A percentile compares a stretch with the other conserved stretches of the same genome.
These are phyloP conservation scores for Umbelopsis sp. DNA, from an alignment of 192 early-diverging fungal species.

Conservation along the genomic window DNA sequence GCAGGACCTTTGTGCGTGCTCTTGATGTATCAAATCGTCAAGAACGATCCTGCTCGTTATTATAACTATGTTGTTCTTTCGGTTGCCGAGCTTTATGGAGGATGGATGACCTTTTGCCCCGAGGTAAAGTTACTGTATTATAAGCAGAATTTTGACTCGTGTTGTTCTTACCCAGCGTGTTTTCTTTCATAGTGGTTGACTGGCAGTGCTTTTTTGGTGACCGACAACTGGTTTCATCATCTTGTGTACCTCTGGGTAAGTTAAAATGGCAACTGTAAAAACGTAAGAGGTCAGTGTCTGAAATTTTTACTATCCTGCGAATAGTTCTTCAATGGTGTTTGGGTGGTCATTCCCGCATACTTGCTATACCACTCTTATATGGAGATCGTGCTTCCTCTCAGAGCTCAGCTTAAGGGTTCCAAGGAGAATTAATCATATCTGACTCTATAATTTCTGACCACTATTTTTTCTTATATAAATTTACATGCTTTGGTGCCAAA, in stretches of 20 bases:
- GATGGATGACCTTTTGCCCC: slow-evolving; percentile 40
- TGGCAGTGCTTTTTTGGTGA: slow-evolving; percentile 25
- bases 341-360: slow-evolving; percentile 32
- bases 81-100: slow-evolving; percentile 34
- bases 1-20: slow-evolving; percentile 26
- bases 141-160: neutral
- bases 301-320: neutral
- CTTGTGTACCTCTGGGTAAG: slow-evolving; percentile 36
- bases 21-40: slow-evolving; percentile 22
- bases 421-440: neutral
- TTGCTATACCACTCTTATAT: slow-evolving; percentile 31
- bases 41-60: slow-evolving; percentile 31
- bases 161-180: neutral
- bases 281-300: neutral
- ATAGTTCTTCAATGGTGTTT: slow-evolving; percentile 44
- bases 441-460: too few species aligned
- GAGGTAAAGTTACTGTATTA: slow-evolving; percentile 25
- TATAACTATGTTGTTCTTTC: slow-evolving; percentile 32
- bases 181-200: slow-evolving; percentile 30
- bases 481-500: too few species aligned
- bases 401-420: neutral
- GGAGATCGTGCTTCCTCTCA: slow-evolving; percentile 15
- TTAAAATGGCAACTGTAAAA: neutral
- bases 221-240: slow-evolving; percentile 28
- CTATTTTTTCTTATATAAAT: too few species aligned